Evolutionary conservation across 2,329 filamentous ascomycete species (phyloP).

Genomic region (Phaeosphaeria sp.): DNA sequence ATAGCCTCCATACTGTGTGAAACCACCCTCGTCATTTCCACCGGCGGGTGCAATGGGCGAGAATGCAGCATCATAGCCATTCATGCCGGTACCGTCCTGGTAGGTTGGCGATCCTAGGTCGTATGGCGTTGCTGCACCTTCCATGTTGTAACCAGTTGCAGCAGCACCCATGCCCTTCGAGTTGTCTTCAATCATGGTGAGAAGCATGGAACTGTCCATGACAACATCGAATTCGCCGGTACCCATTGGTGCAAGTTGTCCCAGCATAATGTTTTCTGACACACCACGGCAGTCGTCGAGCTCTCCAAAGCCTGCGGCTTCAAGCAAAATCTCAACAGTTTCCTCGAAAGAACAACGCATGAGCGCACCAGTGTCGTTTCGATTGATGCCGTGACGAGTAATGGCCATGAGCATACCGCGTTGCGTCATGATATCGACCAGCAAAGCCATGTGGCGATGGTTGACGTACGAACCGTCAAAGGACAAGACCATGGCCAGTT

Average conservation of each 20-base stretch:
- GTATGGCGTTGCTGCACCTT: conserved; percentile 92
- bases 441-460: conserved; percentile 91
- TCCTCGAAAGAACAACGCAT: conserved; percentile 99
- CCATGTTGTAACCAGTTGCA: conserved; percentile 74
- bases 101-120: conserved; percentile 72
- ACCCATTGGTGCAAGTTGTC: conserved; percentile 94
- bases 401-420: conserved; percentile 93
- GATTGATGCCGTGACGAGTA: conserved; percentile 97
- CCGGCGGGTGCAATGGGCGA: conserved; percentile 79
- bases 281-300: conserved; percentile 97
- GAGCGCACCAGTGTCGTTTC: conserved; percentile 93
- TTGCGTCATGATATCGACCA: conserved; percentile 98
- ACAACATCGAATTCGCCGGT: conserved; percentile 95
- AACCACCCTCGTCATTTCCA: conserved; percentile 61
- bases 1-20: conserved; percentile 69
- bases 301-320: conserved; percentile 92
- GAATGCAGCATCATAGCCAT: conserved; percentile 65
- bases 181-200: conserved; percentile 93
- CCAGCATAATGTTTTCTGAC: conserved; percentile 98
- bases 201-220: conserved; percentile 92
- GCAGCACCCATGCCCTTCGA: conserved; percentile 70
- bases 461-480: conserved; percentile 99
- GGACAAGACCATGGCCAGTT: conserved; percentile 89
- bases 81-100: conserved; percentile 67
- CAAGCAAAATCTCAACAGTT: conserved; percentile 96